These are phyloP conservation scores for Lobulomyces angularis DNA, from an alignment of 192 early-diverging fungal species.

Conservation along the genomic window DNA sequence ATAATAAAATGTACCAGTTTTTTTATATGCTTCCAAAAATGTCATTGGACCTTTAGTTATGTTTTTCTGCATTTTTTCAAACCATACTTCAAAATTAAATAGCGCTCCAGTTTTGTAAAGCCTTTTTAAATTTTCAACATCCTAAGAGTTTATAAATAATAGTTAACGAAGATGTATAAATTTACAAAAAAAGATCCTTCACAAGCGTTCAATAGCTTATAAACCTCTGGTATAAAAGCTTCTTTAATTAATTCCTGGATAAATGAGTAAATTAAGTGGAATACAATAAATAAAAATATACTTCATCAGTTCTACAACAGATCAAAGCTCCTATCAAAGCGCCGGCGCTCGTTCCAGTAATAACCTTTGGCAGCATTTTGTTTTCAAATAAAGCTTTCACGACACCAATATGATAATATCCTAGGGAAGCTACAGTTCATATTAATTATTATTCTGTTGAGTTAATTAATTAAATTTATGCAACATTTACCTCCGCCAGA, in stretches of 20 bases:
- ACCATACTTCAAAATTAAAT: slow-evolving; percentile 19
- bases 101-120: slow-evolving; percentile 18
- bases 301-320: slow-evolving; percentile 55
- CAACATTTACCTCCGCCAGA: slow-evolving; percentile 59
- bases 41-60: slow-evolving; percentile 57
- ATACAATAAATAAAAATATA: no score
- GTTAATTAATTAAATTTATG: slow-evolving; percentile 6
- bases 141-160: slow-evolving; percentile 7
- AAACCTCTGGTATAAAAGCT: slow-evolving; percentile 4
- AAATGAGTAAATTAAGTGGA: no score
- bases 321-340: slow-evolving; percentile 51
- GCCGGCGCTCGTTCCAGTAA: slow-evolving; percentile 66
- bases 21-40: slow-evolving; percentile 79
- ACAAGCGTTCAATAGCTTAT: neutral
- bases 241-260: slow-evolving; percentile 22
- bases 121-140: slow-evolving; percentile 14
- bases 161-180: neutral
- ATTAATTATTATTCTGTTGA: neutral
- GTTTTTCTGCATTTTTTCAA: slow-evolving; percentile 11
- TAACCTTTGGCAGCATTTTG: slow-evolving; percentile 53
- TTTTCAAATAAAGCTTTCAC: slow-evolving; percentile 58
- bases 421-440: no score
- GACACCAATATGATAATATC: slow-evolving; percentile 61
- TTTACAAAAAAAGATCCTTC: neutral
- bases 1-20: no score